Base-by-base conservation (phyloP, 352 stramenopile species). In the Globisporangium iwayamae region DNA sequence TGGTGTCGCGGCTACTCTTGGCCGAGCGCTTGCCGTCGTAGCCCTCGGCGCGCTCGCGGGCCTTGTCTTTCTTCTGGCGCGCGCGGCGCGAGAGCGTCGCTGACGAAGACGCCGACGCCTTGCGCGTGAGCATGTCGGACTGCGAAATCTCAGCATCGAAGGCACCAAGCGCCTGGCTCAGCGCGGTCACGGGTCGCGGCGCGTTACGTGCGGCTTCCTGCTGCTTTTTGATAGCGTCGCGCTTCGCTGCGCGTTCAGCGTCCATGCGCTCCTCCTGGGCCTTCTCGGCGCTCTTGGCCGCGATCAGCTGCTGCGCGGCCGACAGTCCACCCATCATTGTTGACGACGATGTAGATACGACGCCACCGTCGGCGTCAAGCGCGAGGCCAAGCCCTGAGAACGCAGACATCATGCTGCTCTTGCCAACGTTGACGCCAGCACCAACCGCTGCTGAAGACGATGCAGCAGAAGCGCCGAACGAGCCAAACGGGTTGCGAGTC, bases 101-200 rank as follows among this genome's bases (percentile, higher is more conserved):
- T 4, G 66, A 76, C 6, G 66, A 76, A 14, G 63, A 74, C 59
- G 4, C 62, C 48, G 28, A 74, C 56, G 38, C 43, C 36, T 65
- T 46, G n/a, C 62, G 64, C 32, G 68, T 60, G 63, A 72, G 75
- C 28, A 65, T 34, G 16, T 69, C 68, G 1, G 73, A 77, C 45
- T 75, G 64, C 43, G 81, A 71, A 38, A 87, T 51, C 56, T 91
- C 83, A 18, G 73, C 61, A 10, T 83, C 79, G 56, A 91, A 91
- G 25, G 77, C 62, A 16, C 75, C 77, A n/a, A 91, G 60, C 3
- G 83, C 80, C 62, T 91, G 83, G 56, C 69, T 76, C 52, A 91
- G 69, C 43, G 80, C 83, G 1, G 79, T 79, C 43, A 78, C 55
- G 1, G 73, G 70, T 43, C 67, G 47, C 7, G 79, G 63, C 55